Conservation (phyloP, 768 basidiomycete species). For the Hirschioporus abietinus region DNA sequence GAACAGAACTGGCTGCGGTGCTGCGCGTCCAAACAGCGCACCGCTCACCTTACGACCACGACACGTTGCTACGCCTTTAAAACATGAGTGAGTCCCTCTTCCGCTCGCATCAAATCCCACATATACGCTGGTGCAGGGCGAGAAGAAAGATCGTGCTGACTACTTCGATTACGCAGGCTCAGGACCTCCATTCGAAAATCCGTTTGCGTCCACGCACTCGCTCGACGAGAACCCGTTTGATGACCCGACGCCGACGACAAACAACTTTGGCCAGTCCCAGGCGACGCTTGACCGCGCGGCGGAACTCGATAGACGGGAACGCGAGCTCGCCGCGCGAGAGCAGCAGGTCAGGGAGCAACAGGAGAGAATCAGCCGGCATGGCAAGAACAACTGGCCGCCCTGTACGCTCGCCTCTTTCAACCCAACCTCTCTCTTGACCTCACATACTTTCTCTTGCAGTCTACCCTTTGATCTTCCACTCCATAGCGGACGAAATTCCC, state of each 20-base stretch:
- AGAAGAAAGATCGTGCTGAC: background rate
- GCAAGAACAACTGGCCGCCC: conserved; percentile 91
- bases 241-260: conserved; percentile 52
- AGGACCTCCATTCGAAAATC: conserved; percentile 44
- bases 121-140: background rate
- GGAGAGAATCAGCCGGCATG: conserved; percentile 65
- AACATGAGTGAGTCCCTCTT: background rate
- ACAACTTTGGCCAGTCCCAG: conserved; percentile 12
- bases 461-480: conserved; percentile 92
- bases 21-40: background rate
- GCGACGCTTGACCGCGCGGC: conserved; percentile 43
- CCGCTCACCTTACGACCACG: background rate
- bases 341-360: conserved; percentile 63
- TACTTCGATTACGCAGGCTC: background rate
- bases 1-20: background rate
- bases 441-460: conserved; percentile 39
- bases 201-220: conserved; percentile 79
- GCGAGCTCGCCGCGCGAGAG: conserved; percentile 76
- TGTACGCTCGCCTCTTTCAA: conserved; percentile 43
- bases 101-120: background rate
- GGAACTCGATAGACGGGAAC: conserved; percentile 73
- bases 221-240: conserved; percentile 89
- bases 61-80: background rate
- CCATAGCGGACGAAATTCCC: conserved; percentile 87
- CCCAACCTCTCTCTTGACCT: conserved; percentile 16